Evolutionary conservation across 306 rosid genomes (phyloP).

Genomic region (Cicer yamashitae): DNA sequence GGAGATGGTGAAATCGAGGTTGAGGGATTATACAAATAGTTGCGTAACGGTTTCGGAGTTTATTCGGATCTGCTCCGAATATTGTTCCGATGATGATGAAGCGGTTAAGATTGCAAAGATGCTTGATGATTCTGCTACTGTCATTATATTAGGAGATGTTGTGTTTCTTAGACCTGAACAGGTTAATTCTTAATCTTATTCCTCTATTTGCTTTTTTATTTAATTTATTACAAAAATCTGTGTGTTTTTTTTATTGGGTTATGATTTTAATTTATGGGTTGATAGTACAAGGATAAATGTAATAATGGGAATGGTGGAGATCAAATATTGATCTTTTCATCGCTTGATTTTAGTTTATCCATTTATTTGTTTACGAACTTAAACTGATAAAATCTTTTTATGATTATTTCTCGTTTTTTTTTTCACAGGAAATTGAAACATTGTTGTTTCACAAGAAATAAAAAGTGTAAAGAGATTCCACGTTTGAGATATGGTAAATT

Average conservation of each 20-base stretch:
- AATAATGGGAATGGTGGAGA: conserved; percentile 50
- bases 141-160: conserved; percentile 73
- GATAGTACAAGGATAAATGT: conserved; percentile 45
- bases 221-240: background rate
- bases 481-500: conserved; percentile 60
- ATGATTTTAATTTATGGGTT: conserved; percentile 23
- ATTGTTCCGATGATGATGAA: conserved; percentile 56
- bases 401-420: conserved; percentile 53
- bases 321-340: conserved; percentile 41
- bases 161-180: conserved; percentile 80
- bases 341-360: background rate
- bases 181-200: conserved; percentile 51
- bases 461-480: conserved; percentile 60
- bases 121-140: conserved; percentile 77
- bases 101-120: conserved; percentile 60
- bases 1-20: conserved; percentile 66
- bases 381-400: conserved; percentile 67
- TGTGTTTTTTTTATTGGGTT: background rate
- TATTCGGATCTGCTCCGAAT: conserved; percentile 63
- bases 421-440: conserved; percentile 64
- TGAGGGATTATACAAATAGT: conserved; percentile 50
- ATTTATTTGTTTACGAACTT: conserved; percentile 49
- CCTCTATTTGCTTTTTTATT: background rate
- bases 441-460: conserved; percentile 69
- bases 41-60: conserved; percentile 67